Conservation (phyloP, 2,329 filamentous ascomycete genomes). For the Ophiosphaerella herpotricha region DNA sequence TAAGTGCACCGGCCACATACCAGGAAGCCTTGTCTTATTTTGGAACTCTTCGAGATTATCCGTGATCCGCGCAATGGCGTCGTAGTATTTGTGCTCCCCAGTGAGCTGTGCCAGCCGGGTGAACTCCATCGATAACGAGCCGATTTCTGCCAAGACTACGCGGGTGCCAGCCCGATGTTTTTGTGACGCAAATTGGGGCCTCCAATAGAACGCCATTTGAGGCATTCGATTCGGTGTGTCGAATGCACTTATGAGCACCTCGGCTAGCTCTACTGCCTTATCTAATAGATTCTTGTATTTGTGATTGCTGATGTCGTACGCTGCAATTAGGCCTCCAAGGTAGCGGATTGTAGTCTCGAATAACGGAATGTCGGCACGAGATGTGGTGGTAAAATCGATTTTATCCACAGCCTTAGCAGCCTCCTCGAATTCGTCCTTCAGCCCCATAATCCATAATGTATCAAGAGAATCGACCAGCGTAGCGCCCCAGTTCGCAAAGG, state of each 20-base stretch:
- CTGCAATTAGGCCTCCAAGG: slow-evolving; percentile 70
- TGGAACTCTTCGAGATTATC: slow-evolving; percentile 51
- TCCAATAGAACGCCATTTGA: slow-evolving; percentile 62
- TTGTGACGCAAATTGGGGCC: slow-evolving; percentile 45
- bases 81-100: slow-evolving; percentile 53
- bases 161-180: slow-evolving; percentile 47
- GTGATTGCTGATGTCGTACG: slow-evolving; percentile 67
- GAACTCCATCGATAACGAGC: slow-evolving; percentile 55
- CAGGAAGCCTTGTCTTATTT: slow-evolving; percentile 51
- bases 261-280: slow-evolving; percentile 67
- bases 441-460: slow-evolving; percentile 73
- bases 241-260: slow-evolving; percentile 68
- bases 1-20: slow-evolving; percentile 55
- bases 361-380: slow-evolving; percentile 60
- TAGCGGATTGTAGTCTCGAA: slow-evolving; percentile 76
- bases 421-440: slow-evolving; percentile 67
- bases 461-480: slow-evolving; percentile 79
- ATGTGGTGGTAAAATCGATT: slow-evolving; percentile 66
- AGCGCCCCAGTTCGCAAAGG: slow-evolving; percentile 90
- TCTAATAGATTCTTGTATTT: slow-evolving; percentile 58
- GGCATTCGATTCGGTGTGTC: slow-evolving; percentile 73
- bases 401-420: slow-evolving; percentile 62
- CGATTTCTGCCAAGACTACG: slow-evolving; percentile 54
- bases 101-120: slow-evolving; percentile 54
- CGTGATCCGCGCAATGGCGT: slow-evolving; percentile 54